Base-by-base conservation (phyloP, 2,329 filamentous ascomycete species). In the Fusarium sp. region DNA sequence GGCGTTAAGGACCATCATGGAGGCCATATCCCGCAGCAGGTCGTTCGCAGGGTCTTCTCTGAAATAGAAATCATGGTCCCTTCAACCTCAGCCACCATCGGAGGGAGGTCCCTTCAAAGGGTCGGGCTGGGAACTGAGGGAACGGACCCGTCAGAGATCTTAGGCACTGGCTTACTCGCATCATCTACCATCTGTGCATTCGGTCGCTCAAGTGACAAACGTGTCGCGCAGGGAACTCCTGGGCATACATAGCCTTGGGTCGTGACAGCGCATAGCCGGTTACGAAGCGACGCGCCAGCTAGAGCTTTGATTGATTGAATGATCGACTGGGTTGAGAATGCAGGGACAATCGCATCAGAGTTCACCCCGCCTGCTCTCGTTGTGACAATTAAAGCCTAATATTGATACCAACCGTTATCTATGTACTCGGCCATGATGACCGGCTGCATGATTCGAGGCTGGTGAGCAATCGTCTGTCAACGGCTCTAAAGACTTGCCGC, bases 221-320 rank as follows among this genome's bases (percentile, higher is more conserved):
- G 67, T 76, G 66, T 72, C 63, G 69, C 63, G 65, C 75, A 77
- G 75, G 75, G 75, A 77, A 74, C 67, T 72, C 70, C 72, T 63
- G 63, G 70, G 28, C 41, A 60, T 39, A 28, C 32, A 20, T 34
- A 45, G 59, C 32, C 64, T 67, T 65, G 66, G 62, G 64, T 59
- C 47, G 61, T 66, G 68, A 75, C 60, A 64, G 28, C 72, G 69
- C 67, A 66, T 65, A 45, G 63, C 75, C 74, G 42, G 15, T 50
- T 58, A 66, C 70, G 57, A 62, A 68, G 70, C 68, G 75, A 73
- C 69, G 48, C 65, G 67, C 68, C 69, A 69, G 62, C 57, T 52
- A 50, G 62, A 67, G 48, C 47, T 44, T 44, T 65, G 58, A 41
- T 66, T 42, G 62, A 62, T 11, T 22, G 51, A 62, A 58, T 30